Conservation (phyloP, 106 monocot genomes). For the Allium cepa region DNA sequence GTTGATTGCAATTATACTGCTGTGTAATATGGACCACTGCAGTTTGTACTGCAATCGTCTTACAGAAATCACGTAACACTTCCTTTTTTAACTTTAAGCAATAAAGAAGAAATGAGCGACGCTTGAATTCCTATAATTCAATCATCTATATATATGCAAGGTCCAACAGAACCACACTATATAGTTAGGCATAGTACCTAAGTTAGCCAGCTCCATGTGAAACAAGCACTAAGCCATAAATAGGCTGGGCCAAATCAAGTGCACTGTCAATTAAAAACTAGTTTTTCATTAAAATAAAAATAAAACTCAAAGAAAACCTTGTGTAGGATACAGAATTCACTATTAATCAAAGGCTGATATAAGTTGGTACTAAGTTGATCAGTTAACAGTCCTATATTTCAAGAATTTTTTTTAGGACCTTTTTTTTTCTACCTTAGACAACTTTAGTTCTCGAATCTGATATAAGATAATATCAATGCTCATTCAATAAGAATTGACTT, state of each 20-base stretch:
- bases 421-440: too few relatives aligned
- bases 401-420: too few relatives aligned
- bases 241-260: not conserved
- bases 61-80: not conserved
- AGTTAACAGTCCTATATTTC: too few relatives aligned
- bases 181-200: not conserved
- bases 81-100: not conserved
- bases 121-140: not conserved
- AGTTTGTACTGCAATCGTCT: not conserved
- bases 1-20: too few relatives aligned
- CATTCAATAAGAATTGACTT: too few relatives aligned
- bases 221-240: too few relatives aligned
- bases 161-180: not conserved
- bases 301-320: not conserved
- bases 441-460: too few relatives aligned
- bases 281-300: not conserved
- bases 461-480: too few relatives aligned
- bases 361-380: too few relatives aligned
- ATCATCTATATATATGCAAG: not conserved
- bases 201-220: not conserved
- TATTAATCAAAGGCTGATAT: too few relatives aligned
- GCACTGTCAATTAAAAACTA: not conserved
- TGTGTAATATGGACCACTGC: not conserved
- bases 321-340: too few relatives aligned
- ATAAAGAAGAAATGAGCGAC: not conserved